Base-by-base conservation (phyloP, 768 basidiomycete species). In the Hebeloma cylindrosporum region DNA sequence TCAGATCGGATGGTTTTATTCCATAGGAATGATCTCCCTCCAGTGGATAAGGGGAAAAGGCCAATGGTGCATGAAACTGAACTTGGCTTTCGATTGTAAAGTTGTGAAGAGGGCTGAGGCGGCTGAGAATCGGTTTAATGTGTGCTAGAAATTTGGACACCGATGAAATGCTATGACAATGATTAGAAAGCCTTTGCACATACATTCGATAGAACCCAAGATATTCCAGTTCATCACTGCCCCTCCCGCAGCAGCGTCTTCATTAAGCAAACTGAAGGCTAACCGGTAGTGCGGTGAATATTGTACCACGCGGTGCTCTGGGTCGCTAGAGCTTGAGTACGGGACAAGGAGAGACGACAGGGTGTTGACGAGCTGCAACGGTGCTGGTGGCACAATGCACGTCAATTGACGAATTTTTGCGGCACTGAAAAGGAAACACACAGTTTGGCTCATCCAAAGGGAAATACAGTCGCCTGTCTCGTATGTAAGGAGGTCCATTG, bases 61-160 rank as follows among this genome's bases (percentile, higher is more conserved):
- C 85, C 33, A 98, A 68, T 0, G 93, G 94, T 4, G 92, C 91
- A 56, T 95, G 85, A 59, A 82, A 92, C 56, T 94, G 91, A 1
- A 96, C 79, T 68, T 98, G 95, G 47, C 92, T 95, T 69, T 97
- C 93, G 32, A 97, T 75, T 2, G 88, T 93, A 60, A 93, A 91
- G 58, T 94, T 92, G 70, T 97, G 91, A 13, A 98, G 65, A 11
- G 72, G 62, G 2, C 70, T 68, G 4, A 97, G 70, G 23, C 75
- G 68, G 10, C 72, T 60, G 7, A 90, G 62, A 7, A 87, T 69
- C 0, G 93, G 90, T 7, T 69, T 62, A 18, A 98, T 66, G 60
- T 88, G 79, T 21, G 69, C 94, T 97, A 57, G 10, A 39, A 18
- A 41, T n/a, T n/a, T n/a, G n/a, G n/a, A n/a, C n/a, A 40, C 11